Base-by-base conservation (phyloP, 257 asterid genomes). In the Phtheirospermum japonicum region DNA sequence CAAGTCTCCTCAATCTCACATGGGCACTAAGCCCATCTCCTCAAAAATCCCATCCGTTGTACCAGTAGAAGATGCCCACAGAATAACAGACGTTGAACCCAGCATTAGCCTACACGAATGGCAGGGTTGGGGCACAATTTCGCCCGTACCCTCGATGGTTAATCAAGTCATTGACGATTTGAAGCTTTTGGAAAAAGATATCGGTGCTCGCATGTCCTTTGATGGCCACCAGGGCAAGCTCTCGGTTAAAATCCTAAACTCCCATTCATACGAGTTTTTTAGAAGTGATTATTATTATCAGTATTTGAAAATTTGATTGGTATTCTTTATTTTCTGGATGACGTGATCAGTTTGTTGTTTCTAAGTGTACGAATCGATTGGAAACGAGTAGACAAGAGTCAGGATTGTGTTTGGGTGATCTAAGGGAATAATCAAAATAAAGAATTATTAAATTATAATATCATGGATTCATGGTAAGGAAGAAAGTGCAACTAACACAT, bases 61-160 rank as follows among this genome's bases (percentile, higher is more conserved):
- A 55, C 54, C 62, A 16, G 51, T 20, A 20, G 79, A 71, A 61
- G 18, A 75, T 13, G 37, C 17, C 37, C 53, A 31, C 14, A 33
- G 52, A 28, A 43, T 64, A n/a, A 37, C 37, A 18, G 78, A 32
- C 14, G 67, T 12, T 59, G 85, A 72, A 52, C 53, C 83, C 65
- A n/a, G 70, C 59, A 50, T 93, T 20, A 82, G 87, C 77, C 74
- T 80, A 2, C 71, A 80, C 76, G 99, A 93, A 82, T 93, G 99
- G 99, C 90, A 81, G 82, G 82, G 82, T 37, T 93, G 97, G 97
- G 99, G 97, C 13, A 69, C 85, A 45, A 61, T 51, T 13, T 89
- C 96, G 17, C 81, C 96, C 52, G 80, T 93, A 12, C 99, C 99
- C 7, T 69, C 82, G 4, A 79, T 85, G 95, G 95, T 93, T 63